These are phyloP conservation scores for Lactarius deliciosus DNA, from an alignment of 768 basidiomycete species.

Conservation along the genomic window DNA sequence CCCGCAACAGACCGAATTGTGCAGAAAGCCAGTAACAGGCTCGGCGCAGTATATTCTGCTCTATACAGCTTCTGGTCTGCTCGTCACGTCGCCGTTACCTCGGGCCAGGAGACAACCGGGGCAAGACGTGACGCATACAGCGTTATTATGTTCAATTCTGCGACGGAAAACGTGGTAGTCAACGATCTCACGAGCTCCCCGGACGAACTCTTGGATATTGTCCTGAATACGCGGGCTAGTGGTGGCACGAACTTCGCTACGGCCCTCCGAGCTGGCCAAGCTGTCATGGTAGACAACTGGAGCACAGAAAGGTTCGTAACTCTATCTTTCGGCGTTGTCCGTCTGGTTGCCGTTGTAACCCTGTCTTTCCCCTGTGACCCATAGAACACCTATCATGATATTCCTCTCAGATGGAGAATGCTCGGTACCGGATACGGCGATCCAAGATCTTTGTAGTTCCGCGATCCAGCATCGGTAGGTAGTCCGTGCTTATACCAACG, in stretches of 20 bases:
- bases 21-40: not conserved
- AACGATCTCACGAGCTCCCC: not conserved
- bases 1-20: not conserved
- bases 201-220: not conserved
- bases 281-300: conserved; percentile 48
- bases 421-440: conserved; percentile 34
- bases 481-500: not conserved
- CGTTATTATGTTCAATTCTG: not conserved
- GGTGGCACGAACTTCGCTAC: conserved; percentile 46
- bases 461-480: conserved; percentile 47
- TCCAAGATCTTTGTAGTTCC: conserved; percentile 44
- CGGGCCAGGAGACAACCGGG: not conserved
- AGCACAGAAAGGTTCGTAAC: conserved; percentile 47
- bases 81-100: not conserved
- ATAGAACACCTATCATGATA: conserved; percentile 1
- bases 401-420: conserved; percentile 1
- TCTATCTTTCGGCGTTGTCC: not conserved
- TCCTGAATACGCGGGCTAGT: conserved; percentile 24
- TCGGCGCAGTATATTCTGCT: not conserved
- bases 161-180: not conserved
- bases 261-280: conserved; percentile 42
- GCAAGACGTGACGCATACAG: not conserved
- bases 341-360: not conserved
- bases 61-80: not conserved
- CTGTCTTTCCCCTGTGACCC: not conserved